Evolutionary conservation across 139 green algal genomes (phyloP), one percentile per base, ranked within the genome.

Genomic region (Tetraselmis striata): DNA sequence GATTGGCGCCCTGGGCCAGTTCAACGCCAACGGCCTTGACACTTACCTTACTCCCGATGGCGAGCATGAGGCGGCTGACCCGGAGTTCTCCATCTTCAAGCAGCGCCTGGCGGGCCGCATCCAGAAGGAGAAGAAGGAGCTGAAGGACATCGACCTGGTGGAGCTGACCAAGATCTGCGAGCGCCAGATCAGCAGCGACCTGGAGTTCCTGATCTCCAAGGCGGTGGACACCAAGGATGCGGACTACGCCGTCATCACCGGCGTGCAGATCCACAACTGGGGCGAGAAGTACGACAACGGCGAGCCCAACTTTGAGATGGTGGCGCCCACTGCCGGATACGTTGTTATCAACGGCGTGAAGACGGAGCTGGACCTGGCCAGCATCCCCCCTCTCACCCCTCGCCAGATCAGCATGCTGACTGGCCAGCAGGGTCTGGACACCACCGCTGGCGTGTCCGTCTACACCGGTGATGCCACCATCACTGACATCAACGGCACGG

Each of bases 251-350:
- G 88, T 95, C 24, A 90, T 97, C 25, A 89, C 94, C 1, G 95
- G 95, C 77, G 87, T 97, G 29, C 94, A 98, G 86, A 93, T 98
- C 87, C 95, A 98, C 89, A 93, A 92, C 87, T 95, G 91, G 91
- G 85, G 86, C 32, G 79, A 92, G 30, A 89, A 93, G 75, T 83
- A 87, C 77, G 23, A 77, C 79, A 78, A 87, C 32, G 86, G 89
- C 28, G 79, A 81, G 28, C 88, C 91, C 67, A 90, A 90, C 85
- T 85, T 97, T 30, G 93, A 97, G 91, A 96, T 94, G 81, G 89
- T 95, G 23, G 83, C 84, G 25, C 85, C 87, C 31, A 82, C 78
- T 84, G 88, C 87, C 27, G 87, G 90, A 76, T 95, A 96, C 86
- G 87, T 92, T 58, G 92, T 96, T 29, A 82, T 95, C 26, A 87